Evolutionary conservation across 441 rosid genomes (phyloP), one percentile per base, ranked within the genome.

Genomic region (Melastoma candidum): DNA sequence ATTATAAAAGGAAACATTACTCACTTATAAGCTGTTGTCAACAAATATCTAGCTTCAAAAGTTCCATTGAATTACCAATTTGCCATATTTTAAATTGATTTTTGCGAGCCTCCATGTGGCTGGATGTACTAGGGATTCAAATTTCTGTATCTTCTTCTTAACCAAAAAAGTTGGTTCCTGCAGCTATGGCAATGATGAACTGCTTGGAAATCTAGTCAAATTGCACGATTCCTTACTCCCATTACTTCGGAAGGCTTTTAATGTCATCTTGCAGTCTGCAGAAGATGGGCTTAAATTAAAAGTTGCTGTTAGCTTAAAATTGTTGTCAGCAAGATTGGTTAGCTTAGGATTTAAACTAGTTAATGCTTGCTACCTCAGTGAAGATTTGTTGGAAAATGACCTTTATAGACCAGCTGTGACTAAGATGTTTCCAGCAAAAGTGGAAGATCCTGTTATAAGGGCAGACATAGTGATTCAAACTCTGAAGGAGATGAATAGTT

Each of bases 161-260:
- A 29, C 36, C 36, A 29, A 26, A 51, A 67, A 68, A 48, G 54
- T 48, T 51, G 60, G 32, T 64, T 64, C 55, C 36, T 71, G 78
- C 84, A 93, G 99, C 68, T 51, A 77, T 67, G 97, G 96, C 57
- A 83, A 77, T 63, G 92, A 80, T 59, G 99, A 89, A 61, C 65
- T 87, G 76, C 74, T 93, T 66, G 47, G 61, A 60, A 71, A 75
- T 48, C 88, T 93, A 44, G 78, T 77, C 61, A 78, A 65, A 55
- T 72, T 93, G 76, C 95, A 86, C 71, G 97, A 89, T 80, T 78
- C 76, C 47, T 75, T 93, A 51, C 72, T 93, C 67, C 95, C 97
- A 54, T 84, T 96, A 44, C 71, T 93, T 53, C 79, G 68, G 13
- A 81, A 54, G 51, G 96, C 87, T 48, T 81, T 84, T 53, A 71